phyloP scores from a whole-genome alignment of 345 rosid genomes.

The Garcia nutans region DNA sequence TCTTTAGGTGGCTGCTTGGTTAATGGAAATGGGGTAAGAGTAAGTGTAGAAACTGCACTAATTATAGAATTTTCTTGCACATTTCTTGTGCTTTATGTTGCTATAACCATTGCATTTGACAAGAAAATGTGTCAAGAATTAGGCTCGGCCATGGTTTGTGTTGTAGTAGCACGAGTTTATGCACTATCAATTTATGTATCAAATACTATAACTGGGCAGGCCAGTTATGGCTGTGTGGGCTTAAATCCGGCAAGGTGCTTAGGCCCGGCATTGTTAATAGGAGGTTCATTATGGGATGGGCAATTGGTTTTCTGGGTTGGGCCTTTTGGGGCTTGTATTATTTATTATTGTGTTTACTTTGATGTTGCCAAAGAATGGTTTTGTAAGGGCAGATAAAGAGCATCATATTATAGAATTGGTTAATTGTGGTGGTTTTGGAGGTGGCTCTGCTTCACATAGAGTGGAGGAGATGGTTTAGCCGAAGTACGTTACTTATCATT shows the following conservation, averaged over 20 bases:
- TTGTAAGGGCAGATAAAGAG: background rate
- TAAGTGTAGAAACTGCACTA: constrained; percentile 26
- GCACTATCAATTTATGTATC: constrained; percentile 35
- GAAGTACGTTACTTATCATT: too few species aligned
- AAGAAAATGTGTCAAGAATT: constrained; percentile 30
- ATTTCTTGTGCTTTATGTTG: constrained; percentile 11
- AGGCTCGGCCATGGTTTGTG: constrained; percentile 33
- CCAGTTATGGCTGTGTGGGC: constrained; percentile 42
- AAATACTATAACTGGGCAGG: constrained; percentile 31
- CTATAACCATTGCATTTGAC: constrained; percentile 34
- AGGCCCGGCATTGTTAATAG: constrained; percentile 44
- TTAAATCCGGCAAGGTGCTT: constrained; percentile 52
- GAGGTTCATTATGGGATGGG: constrained; percentile 47
- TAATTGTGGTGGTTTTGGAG: background rate
- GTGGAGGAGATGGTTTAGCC: background rate
- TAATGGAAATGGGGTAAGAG: constrained; percentile 20
- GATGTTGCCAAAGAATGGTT: constrained; percentile 25
- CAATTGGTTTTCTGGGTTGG: constrained; percentile 57
- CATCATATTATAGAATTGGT: background rate
- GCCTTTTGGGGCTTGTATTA: constrained; percentile 33
- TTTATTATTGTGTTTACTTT: constrained; percentile 28
- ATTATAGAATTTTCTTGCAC: constrained; percentile 46
- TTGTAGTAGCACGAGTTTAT: constrained; percentile 25
- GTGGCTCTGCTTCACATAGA: too few species aligned
- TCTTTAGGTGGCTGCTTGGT: constrained; percentile 49